Conservation (phyloP, 768 basidiomycete species). For the Rhodotorula taiwanensis region DNA sequence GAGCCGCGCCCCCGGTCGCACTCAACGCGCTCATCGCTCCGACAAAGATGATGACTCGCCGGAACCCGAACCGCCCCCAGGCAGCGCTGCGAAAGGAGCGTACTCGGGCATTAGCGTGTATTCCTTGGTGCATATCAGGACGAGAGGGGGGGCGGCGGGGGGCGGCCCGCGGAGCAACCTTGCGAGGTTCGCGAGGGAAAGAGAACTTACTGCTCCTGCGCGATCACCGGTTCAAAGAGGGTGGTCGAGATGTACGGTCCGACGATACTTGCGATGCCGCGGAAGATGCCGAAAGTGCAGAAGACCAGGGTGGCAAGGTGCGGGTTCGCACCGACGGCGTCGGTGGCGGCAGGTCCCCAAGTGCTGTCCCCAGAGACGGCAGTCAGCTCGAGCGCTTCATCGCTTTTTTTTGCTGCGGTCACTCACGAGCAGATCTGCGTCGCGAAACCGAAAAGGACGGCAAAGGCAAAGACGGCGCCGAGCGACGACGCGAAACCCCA, state of each 20-base stretch:
- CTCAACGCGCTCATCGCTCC: slow-evolving; percentile 4
- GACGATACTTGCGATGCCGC: slow-evolving; percentile 16
- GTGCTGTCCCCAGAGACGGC: not conserved
- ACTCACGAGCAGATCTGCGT: slow-evolving; percentile 13
- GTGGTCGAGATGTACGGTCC: slow-evolving; percentile 19
- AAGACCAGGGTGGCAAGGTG: slow-evolving; percentile 19
- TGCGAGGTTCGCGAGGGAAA: not conserved
- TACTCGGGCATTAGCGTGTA: not conserved
- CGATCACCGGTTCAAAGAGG: slow-evolving; percentile 13
- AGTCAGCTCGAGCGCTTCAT: too few relatives aligned
- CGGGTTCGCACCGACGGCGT: slow-evolving; percentile 18
- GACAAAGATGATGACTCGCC: slow-evolving; percentile 21
- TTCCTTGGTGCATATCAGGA: too few relatives aligned
- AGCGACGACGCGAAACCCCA: slow-evolving; percentile 8
- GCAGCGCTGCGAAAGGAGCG: not conserved
- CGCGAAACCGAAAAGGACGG: slow-evolving; percentile 9
- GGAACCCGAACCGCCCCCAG: slow-evolving; percentile 20
- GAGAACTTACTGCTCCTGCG: slow-evolving; percentile 1
- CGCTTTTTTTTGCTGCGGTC: too few relatives aligned
- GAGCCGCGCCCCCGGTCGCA: slow-evolving; percentile 5
- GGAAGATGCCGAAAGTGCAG: slow-evolving; percentile 13
- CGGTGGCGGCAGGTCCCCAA: slow-evolving; percentile 13
- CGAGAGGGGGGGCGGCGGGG: too few relatives aligned
- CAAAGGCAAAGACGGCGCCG: slow-evolving; percentile 18
- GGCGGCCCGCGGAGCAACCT: not conserved